Conservation (phyloP, 140 eudicot species). For the Erigeron philadelphicus region DNA sequence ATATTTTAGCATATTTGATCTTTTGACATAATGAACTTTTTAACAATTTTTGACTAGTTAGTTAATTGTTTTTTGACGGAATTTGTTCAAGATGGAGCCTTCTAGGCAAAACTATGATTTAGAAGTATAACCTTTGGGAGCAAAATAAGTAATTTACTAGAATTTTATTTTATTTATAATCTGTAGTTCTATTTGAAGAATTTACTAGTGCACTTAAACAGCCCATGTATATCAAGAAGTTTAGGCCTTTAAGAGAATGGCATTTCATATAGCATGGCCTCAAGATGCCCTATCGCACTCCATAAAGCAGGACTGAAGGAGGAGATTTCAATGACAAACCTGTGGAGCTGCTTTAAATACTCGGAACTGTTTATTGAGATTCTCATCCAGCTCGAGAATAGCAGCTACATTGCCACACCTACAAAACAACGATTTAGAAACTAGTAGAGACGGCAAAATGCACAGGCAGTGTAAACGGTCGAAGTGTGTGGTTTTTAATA, state of each 20-base stretch:
- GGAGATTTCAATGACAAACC: slow-evolving; percentile 39
- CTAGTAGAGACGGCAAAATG: neutral
- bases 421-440: slow-evolving; percentile 19
- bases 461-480: no score
- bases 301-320: neutral
- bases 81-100: no score
- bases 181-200: no score
- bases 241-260: neutral
- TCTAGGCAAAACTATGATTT: no score
- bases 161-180: no score
- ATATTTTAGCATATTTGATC: no score
- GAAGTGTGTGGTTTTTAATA: no score
- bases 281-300: slow-evolving; percentile 1
- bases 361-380: slow-evolving; percentile 75
- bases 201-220: neutral
- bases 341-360: slow-evolving; percentile 99
- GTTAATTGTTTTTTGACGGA: no score
- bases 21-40: no score
- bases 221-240: neutral
- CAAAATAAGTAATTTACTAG: no score
- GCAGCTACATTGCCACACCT: slow-evolving; percentile 99
- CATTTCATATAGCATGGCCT: slow-evolving; percentile 6
- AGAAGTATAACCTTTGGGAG: no score
- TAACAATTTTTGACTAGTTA: no score
- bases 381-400: slow-evolving; percentile 87